phyloP scores from a whole-genome alignment of 176 grass and related monocot species.

The Zizania latifolia region DNA sequence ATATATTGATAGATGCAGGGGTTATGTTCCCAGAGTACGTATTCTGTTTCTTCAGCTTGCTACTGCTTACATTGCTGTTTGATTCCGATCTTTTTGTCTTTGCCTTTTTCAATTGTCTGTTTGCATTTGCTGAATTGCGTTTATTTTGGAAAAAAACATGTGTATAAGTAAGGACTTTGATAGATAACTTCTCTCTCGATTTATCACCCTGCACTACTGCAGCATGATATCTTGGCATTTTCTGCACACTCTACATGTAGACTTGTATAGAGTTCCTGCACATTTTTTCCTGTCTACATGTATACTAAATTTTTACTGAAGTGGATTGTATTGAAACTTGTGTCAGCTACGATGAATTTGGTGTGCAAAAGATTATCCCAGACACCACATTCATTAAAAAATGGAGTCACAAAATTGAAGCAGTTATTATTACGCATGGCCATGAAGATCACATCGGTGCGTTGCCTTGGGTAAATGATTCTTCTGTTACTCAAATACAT shows the following conservation, averaged over 20 bases:
- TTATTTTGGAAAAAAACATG: conserved; percentile 6
- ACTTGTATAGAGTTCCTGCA: background rate
- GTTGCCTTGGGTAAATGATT: conserved; percentile 97
- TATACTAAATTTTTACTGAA: conserved; percentile 11
- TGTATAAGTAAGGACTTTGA: background rate
- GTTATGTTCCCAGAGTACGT: conserved; percentile 99
- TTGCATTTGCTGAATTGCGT: background rate
- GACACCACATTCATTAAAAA: conserved; percentile 97
- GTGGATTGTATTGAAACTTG: background rate
- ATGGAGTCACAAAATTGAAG: conserved; percentile 99
- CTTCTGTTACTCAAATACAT: conserved; percentile 29
- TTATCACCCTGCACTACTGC: too few relatives aligned
- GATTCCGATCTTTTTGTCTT: background rate
- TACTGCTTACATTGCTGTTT: background rate
- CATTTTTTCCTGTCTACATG: background rate
- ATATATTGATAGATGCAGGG: conserved; percentile 95
- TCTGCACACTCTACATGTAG: conserved; percentile 13
- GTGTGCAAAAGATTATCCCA: conserved; percentile 96
- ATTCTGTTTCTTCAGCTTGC: background rate
- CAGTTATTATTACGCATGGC: conserved; percentile 96
- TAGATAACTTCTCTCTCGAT: background rate
- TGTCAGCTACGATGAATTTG: conserved; percentile 88
- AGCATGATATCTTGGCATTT: background rate
- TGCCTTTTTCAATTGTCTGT: background rate
- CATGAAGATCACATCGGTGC: conserved; percentile 99